Evolutionary conservation across 106 monocot species (phyloP), one percentile per base, ranked within the genome.

Genomic region (Alisma plantagoaquatica): DNA sequence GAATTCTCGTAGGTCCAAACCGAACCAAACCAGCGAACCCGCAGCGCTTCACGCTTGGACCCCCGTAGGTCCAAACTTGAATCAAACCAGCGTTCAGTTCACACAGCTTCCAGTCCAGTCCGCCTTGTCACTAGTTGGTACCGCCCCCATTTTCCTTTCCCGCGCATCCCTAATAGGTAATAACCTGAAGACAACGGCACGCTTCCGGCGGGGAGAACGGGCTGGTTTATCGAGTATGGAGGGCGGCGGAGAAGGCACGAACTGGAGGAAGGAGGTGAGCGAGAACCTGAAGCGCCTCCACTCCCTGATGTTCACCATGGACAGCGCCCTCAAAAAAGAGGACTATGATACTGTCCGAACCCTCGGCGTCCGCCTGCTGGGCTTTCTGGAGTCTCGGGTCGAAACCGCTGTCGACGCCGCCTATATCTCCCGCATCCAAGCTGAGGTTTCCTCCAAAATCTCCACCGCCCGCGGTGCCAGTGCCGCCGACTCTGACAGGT

Each of bases 321-420:
- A 84, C n/a, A 49, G 24, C 23, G 84, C 84, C 22, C 45, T 73
- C 25, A 75, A 78, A 25, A 42, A 74, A 2, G 77, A 70, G 46
- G 84, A 90, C 48, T 67, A 61, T 51, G 43, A 60, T 43, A 24
- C 68, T 38, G 89, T 89, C 2, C 81, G 53, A 15, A 43, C 66
- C 61, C 82, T 98, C 53, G 72, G 73, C 52, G 67, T 96, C 59
- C 84, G 81, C 56, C 96, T 96, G 54, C 72, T 96, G 43, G 96
- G 96, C 29, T 90, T 98, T 59, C 84, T 98, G 27, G 79, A 98
- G 30, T 82, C 89, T 17, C 71, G 57, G 21, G 53, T 53, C 50
- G 30, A 41, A 10, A 56, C 68, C 11, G 45, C 71, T 3, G 9
- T 50, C 54, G 88, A 85, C 50, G 73, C 65, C 28, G 58, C 76